Conservation (phyloP, 345 rosid genomes). For the Eucalyptus marginata region DNA sequence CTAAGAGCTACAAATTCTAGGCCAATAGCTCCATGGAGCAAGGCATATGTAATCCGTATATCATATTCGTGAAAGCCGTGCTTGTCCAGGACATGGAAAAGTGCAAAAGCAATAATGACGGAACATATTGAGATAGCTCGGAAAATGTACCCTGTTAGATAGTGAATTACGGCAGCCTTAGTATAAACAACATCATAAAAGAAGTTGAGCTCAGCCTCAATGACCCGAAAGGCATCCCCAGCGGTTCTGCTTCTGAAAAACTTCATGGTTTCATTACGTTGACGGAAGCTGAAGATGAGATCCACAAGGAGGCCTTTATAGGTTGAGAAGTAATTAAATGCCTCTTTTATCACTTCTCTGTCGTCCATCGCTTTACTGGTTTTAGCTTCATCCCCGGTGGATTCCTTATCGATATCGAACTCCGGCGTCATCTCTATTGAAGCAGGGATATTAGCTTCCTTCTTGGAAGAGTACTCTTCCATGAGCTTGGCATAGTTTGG, state of each 20-base stretch:
- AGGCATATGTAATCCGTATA: background rate
- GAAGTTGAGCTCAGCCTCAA: background rate
- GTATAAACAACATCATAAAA: background rate
- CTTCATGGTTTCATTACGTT: background rate
- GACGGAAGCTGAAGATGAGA: background rate
- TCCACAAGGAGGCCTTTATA: conserved; percentile 12
- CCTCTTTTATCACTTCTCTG: conserved; percentile 5
- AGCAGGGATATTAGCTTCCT: conserved; percentile 24
- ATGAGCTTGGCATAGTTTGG: background rate
- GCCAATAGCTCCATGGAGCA: background rate
- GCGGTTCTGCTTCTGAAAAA: background rate
- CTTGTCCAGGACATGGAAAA: background rate
- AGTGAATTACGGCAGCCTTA: background rate
- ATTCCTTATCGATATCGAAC: background rate
- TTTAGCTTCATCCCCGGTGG: accelerated
- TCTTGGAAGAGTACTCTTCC: conserved; percentile 9
- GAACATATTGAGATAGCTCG: background rate
- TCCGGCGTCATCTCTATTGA: conserved; percentile 18
- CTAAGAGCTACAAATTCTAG: background rate
- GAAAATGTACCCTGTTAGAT: background rate
- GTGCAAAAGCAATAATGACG: background rate
- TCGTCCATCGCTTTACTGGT: background rate
- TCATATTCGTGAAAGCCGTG: background rate
- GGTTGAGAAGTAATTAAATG: conserved; percentile 11
- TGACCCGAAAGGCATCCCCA: background rate